Evolutionary conservation across 2,329 filamentous ascomycete genomes (phyloP).

Genomic region (Pezicula neosporulosa): DNA sequence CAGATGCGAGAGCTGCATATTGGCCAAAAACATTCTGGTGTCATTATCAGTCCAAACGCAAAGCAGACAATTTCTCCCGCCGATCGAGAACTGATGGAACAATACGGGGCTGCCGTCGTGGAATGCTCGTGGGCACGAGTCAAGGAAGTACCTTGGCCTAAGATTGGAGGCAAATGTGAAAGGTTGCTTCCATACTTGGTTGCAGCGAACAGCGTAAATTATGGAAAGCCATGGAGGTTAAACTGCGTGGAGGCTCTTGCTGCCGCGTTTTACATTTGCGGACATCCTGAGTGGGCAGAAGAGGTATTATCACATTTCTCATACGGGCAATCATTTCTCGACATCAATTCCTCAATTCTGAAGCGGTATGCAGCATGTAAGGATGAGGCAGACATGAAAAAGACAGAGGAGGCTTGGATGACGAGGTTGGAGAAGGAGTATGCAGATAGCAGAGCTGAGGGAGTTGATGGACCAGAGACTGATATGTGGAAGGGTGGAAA

Average conservation of each 20-base stretch:
- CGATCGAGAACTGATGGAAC: slow-evolving; percentile 76
- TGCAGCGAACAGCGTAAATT: slow-evolving; percentile 95
- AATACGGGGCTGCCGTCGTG: slow-evolving; percentile 90
- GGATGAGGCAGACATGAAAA: slow-evolving; percentile 79
- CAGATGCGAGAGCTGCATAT: slow-evolving; percentile 91
- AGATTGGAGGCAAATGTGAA: slow-evolving; percentile 92
- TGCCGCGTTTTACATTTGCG: slow-evolving; percentile 90
- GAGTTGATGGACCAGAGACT: slow-evolving; percentile 54
- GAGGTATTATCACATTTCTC: slow-evolving; percentile 79
- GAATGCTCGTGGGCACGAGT: slow-evolving; percentile 97
- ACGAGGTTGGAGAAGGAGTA: slow-evolving; percentile 88
- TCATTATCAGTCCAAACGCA: slow-evolving; percentile 93
- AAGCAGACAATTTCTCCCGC: slow-evolving; percentile 81
- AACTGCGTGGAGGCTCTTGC: slow-evolving; percentile 96
- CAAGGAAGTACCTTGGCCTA: slow-evolving; percentile 83
- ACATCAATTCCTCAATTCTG: slow-evolving; percentile 82
- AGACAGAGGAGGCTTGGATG: slow-evolving; percentile 83
- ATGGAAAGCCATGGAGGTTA: slow-evolving; percentile 89
- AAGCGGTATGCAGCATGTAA: slow-evolving; percentile 81
- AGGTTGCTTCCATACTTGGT: slow-evolving; percentile 90
- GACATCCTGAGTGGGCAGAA: slow-evolving; percentile 86
- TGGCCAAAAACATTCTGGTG: slow-evolving; percentile 86
- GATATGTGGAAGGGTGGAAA: slow-evolving; percentile 94
- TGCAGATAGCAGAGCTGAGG: slow-evolving; percentile 68
- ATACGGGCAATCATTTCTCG: slow-evolving; percentile 83